Conservation (phyloP, 106 monocot genomes). For the Posidonia australis region DNA sequence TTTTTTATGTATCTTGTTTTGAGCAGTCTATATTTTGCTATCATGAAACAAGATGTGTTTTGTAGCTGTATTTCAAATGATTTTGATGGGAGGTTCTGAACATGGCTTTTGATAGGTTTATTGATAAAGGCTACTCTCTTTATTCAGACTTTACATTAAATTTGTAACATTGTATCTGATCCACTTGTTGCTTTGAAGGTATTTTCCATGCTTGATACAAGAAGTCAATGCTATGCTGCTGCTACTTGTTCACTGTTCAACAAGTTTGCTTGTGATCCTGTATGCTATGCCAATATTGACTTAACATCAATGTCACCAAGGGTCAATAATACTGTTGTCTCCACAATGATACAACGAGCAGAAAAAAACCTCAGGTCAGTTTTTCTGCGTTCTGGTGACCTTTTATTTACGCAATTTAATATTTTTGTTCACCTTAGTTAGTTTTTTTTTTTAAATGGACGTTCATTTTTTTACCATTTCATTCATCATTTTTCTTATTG, state of each 20-base stretch:
- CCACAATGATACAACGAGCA: constrained; percentile 65
- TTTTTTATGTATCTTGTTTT: background rate
- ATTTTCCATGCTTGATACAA: constrained; percentile 68
- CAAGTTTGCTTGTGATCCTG: constrained; percentile 50
- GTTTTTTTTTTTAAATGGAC: too few species aligned
- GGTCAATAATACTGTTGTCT: constrained; percentile 50
- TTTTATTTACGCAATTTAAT: too few species aligned
- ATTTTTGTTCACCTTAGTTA: too few species aligned
- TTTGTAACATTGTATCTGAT: background rate
- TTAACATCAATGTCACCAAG: constrained; percentile 33
- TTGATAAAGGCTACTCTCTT: too few species aligned
- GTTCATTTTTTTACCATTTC: too few species aligned
- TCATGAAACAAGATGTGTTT: too few species aligned
- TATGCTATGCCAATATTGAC: constrained; percentile 71
- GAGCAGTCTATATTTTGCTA: background rate
- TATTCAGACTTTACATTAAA: background rate
- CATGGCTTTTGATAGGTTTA: background rate
- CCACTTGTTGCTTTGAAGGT: constrained; percentile 25
- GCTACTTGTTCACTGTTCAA: constrained; percentile 66
- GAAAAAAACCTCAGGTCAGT: constrained; percentile 61
- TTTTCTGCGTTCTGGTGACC: too few species aligned
- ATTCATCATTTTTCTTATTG: too few species aligned
- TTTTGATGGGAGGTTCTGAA: background rate
- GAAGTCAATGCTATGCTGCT: constrained; percentile 56
- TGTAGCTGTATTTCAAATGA: background rate